A percentile compares a stretch with the other conserved stretches of the same genome.
These are phyloP conservation scores for Aureobasidium sp. DNA, from an alignment of 2,329 filamentous ascomycete species.

Conservation along the genomic window DNA sequence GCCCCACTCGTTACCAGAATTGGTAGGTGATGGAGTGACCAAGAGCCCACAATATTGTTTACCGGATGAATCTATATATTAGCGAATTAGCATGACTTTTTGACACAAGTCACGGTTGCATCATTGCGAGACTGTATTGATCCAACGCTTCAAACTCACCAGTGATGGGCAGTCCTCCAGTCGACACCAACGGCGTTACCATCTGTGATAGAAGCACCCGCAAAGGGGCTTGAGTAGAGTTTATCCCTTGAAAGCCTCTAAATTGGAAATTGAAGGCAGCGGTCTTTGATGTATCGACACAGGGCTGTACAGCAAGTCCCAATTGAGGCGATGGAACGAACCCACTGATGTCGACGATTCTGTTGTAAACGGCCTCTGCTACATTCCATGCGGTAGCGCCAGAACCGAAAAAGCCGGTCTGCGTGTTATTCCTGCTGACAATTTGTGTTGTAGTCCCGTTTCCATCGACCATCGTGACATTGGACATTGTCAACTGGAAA, in stretches of 20 bases:
- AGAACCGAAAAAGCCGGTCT: not conserved
- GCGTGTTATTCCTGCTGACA: not conserved
- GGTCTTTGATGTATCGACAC: not conserved
- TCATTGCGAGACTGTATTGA: too few species aligned
- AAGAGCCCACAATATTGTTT: slow-evolving; percentile 7
- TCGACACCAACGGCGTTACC: not conserved
- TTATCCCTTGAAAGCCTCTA: not conserved
- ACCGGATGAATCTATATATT: slow-evolving; percentile 11
- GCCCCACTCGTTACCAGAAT: slow-evolving; percentile 12
- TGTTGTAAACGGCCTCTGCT: not conserved
- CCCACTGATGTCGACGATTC: not conserved
- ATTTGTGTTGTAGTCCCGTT: not conserved
- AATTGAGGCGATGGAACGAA: not conserved
- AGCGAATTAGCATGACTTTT: not conserved
- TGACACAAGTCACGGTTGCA: not conserved
- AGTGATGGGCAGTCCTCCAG: not conserved
- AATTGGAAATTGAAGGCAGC: slow-evolving; percentile 6
- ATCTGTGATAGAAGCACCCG: not conserved
- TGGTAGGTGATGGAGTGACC: not conserved
- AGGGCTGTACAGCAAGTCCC: not conserved
- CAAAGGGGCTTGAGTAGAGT: not conserved
- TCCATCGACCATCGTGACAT: not conserved
- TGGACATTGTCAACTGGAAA: not conserved
- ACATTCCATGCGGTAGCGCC: not conserved
- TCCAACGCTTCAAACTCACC: not conserved